These are phyloP conservation scores for Suhomyces wounanorum DNA, from an alignment of 1,139 yeast genomes.

Conservation along the genomic window DNA sequence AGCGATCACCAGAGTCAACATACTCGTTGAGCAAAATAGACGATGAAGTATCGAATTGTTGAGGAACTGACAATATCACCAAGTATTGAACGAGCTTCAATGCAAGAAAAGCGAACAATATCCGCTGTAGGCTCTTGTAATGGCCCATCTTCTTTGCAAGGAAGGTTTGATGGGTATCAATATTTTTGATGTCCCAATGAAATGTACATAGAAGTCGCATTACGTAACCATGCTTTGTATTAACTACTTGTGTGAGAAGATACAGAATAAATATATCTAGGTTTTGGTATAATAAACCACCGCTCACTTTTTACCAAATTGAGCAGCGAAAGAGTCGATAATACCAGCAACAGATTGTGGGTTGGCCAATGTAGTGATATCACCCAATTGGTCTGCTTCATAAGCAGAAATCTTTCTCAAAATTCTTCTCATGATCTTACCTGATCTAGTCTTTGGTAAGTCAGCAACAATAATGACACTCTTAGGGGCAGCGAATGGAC, in stretches of 20 bases:
- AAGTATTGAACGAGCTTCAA: constrained; percentile 33
- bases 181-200: neutral
- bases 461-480: constrained; percentile 83
- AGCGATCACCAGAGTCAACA: constrained; percentile 8
- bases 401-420: constrained; percentile 87
- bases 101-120: constrained; percentile 19
- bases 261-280: constrained; percentile 3
- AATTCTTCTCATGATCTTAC: constrained; percentile 98
- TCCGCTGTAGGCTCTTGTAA: neutral
- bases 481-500: constrained; percentile 99
- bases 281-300: neutral
- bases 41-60: constrained; percentile 45
- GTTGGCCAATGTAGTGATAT: constrained; percentile 85
- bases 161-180: neutral
- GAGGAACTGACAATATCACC: constrained; percentile 37
- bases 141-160: neutral
- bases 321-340: constrained; percentile 52
- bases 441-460: constrained; percentile 96
- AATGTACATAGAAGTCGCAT: neutral
- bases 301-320: constrained; percentile 49
- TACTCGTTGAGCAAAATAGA: constrained; percentile 24
- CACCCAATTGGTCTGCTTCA: constrained; percentile 94
- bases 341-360: constrained; percentile 83
- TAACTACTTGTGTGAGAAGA: neutral
- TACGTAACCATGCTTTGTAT: neutral